phyloP scores from a whole-genome alignment of 257 asterid genomes.

The Nicotiana tomentosiformis region DNA sequence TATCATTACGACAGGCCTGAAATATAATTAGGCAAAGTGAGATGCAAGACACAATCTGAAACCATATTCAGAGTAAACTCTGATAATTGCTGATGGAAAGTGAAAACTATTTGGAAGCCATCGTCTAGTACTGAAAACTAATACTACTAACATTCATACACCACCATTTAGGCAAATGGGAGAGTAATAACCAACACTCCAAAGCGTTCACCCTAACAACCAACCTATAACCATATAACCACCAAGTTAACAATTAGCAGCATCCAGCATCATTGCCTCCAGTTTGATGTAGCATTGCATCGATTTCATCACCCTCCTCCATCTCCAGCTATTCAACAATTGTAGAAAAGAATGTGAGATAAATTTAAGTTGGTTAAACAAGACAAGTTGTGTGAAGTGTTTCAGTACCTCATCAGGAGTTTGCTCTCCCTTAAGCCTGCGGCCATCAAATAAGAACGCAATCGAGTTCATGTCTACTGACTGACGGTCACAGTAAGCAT shows the following conservation, averaged over 20 bases:
- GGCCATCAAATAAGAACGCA: constrained; percentile 57
- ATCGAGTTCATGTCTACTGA: constrained; percentile 47
- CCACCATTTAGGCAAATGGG: not conserved
- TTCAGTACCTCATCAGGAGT: constrained; percentile 42
- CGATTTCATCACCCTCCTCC: constrained; percentile 30
- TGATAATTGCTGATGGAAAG: not conserved
- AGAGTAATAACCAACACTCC: not conserved
- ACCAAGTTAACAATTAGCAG: not conserved
- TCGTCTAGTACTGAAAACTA: not conserved
- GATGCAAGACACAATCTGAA: not conserved
- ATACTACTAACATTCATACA: not conserved
- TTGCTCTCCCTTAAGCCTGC: constrained; percentile 41
- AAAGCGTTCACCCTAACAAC: not conserved
- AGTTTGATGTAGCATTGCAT: constrained; percentile 31
- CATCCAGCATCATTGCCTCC: constrained; percentile 9
- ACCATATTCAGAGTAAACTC: not conserved
- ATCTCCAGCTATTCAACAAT: constrained; percentile 21
- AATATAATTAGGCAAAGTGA: not conserved
- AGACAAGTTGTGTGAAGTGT: not conserved
- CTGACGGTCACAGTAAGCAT: constrained; percentile 60
- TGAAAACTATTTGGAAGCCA: not conserved
- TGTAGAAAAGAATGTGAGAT: not conserved
- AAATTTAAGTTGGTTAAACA: not conserved
- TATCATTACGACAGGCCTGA: not conserved
- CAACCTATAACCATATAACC: not conserved